phyloP scores from a whole-genome alignment of 2,329 filamentous ascomycete species.

The Cercospora citrullina region DNA sequence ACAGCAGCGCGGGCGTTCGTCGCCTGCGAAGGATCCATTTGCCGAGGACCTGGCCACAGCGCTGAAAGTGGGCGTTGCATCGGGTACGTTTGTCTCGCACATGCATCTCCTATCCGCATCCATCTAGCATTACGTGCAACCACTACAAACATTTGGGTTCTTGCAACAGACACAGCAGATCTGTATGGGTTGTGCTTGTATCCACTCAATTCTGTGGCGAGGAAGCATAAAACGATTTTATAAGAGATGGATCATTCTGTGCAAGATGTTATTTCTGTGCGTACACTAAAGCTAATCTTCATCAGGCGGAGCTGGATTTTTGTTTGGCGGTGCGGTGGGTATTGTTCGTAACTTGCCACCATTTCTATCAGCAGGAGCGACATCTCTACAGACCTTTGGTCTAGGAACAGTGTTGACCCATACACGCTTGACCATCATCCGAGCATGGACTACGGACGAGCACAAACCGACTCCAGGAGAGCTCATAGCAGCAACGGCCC shows the following conservation, averaged over 20 bases:
- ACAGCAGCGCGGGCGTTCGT: slow-evolving; percentile 5
- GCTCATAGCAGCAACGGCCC: slow-evolving; percentile 64
- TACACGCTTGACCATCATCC: slow-evolving; percentile 47
- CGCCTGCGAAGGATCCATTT: slow-evolving; percentile 26
- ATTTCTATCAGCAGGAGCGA: slow-evolving; percentile 67
- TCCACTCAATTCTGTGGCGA: not conserved
- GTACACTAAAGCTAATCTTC: slow-evolving; percentile 12
- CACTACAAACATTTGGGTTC: not conserved
- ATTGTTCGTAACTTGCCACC: slow-evolving; percentile 65
- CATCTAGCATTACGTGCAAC: not conserved
- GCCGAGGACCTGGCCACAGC: slow-evolving; percentile 33
- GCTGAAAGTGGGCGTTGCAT: slow-evolving; percentile 38
- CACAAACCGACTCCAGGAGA: slow-evolving; percentile 45
- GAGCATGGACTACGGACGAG: slow-evolving; percentile 33
- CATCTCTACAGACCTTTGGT: slow-evolving; percentile 77
- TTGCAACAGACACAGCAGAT: not conserved
- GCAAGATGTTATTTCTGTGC: not conserved
- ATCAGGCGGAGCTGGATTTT: slow-evolving; percentile 65
- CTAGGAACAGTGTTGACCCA: slow-evolving; percentile 77
- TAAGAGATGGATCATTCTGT: too few relatives aligned
- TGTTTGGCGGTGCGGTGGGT: slow-evolving; percentile 48
- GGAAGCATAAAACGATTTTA: too few relatives aligned
- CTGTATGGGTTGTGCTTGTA: not conserved
- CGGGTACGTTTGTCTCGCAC: slow-evolving; percentile 32
- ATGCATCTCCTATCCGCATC: slow-evolving; percentile 7